These are phyloP conservation scores for Phytopythium sindhum DNA, from an alignment of 352 stramenopile genomes.

Conservation along the genomic window DNA sequence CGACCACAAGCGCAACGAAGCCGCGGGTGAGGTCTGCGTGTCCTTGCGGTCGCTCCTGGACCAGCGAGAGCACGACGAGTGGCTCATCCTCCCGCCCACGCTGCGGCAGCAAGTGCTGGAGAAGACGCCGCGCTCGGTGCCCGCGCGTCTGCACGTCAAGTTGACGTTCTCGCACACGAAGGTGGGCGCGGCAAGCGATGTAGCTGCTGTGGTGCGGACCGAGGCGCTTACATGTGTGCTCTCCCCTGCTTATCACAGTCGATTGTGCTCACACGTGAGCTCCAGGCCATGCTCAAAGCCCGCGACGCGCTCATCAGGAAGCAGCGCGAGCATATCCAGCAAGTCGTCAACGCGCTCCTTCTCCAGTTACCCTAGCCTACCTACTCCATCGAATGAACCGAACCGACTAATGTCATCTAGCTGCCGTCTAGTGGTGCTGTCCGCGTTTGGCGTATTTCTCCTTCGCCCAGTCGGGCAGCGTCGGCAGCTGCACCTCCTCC, in stretches of 20 bases:
- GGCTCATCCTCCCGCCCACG: conserved; percentile 52
- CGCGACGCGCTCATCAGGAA: conserved; percentile 34
- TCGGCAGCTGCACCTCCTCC: conserved; percentile 44
- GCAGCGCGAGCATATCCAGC: conserved; percentile 39
- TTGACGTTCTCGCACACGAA: conserved; percentile 51
- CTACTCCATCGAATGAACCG: background rate
- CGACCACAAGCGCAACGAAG: conserved; percentile 38
- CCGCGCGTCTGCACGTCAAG: conserved; percentile 36
- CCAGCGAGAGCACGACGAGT: conserved; percentile 58
- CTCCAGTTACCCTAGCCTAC: conserved; percentile 20
- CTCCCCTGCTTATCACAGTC: conserved; percentile 21
- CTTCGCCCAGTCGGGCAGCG: conserved; percentile 56
- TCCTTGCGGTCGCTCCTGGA: conserved; percentile 49
- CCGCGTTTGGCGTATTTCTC: conserved; percentile 58
- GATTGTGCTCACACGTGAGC: conserved; percentile 48
- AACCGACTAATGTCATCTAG: background rate
- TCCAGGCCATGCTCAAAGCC: conserved; percentile 37
- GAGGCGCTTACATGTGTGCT: background rate
- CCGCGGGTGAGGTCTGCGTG: conserved; percentile 45
- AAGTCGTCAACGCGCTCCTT: conserved; percentile 21
- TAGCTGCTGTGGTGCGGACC: too few relatives aligned
- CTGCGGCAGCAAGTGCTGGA: conserved; percentile 61
- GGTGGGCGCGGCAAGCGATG: conserved; percentile 20
- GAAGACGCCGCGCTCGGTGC: conserved; percentile 21
- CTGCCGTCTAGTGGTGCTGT: background rate